phyloP scores from a whole-genome alignment of 805 yeast genomes.

The Candida tammaniensis region DNA sequence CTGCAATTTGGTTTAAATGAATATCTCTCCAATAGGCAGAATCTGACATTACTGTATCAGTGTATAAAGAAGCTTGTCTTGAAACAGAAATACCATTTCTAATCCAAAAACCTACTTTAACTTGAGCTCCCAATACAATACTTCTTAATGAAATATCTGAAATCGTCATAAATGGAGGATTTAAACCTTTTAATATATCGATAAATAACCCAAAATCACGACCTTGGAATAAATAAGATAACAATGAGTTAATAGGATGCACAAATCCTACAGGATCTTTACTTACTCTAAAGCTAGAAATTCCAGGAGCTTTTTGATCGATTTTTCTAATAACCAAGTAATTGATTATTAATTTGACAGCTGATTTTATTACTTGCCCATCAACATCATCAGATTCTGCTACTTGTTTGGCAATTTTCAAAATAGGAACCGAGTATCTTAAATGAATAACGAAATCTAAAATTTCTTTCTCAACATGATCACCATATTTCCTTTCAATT shows the following conservation, averaged over 20 bases:
- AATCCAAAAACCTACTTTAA: slow-evolving; percentile 66
- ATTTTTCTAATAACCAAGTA: slow-evolving; percentile 27
- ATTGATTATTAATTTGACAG: slow-evolving; percentile 28
- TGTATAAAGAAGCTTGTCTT: slow-evolving; percentile 49
- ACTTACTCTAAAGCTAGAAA: slow-evolving; percentile 44
- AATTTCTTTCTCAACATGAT: slow-evolving; percentile 62
- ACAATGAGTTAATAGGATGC: slow-evolving; percentile 57
- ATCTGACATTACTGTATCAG: slow-evolving; percentile 40
- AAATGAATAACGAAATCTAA: slow-evolving; percentile 49
- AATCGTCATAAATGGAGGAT: slow-evolving; percentile 40
- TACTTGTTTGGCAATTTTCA: slow-evolving; percentile 40
- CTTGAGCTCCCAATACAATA: slow-evolving; percentile 59
- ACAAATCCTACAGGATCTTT: slow-evolving; percentile 52
- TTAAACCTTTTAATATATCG: slow-evolving; percentile 12
- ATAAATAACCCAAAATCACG: slow-evolving; percentile 24
- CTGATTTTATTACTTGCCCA: slow-evolving; percentile 20
- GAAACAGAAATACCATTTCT: slow-evolving; percentile 62
- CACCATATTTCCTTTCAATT: slow-evolving; percentile 58
- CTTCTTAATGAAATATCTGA: slow-evolving; percentile 61
- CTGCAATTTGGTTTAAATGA: slow-evolving; percentile 44
- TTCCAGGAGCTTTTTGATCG: slow-evolving; percentile 23
- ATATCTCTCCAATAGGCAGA: slow-evolving; percentile 42
- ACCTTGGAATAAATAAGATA: slow-evolving; percentile 43
- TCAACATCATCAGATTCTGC: slow-evolving; percentile 16
- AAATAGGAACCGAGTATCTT: slow-evolving; percentile 44